Percentiles rank a stretch among this genome's conserved stretches.
Conservation (phyloP, 2,329 filamentous ascomycete species). For the Ceratocystis smalleyi region DNA sequence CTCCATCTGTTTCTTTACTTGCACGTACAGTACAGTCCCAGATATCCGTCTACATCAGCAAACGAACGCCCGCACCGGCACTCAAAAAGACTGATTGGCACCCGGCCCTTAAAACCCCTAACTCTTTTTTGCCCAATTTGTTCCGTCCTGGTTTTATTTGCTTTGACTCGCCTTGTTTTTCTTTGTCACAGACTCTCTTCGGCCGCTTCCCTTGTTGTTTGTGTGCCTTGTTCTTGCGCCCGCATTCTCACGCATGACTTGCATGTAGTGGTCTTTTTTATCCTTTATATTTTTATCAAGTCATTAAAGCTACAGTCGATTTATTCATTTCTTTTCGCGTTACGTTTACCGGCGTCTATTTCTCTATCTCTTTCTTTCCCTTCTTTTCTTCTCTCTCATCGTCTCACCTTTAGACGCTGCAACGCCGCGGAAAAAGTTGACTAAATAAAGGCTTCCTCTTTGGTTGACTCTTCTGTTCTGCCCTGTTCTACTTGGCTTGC, state of each 20-base stretch:
- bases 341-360: background rate
- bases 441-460: too few relatives aligned
- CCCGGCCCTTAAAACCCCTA: background rate
- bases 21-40: background rate
- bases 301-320: background rate
- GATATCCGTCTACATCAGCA: background rate
- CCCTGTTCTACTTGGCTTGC: too few relatives aligned
- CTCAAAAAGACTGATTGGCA: background rate
- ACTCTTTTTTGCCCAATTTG: too few relatives aligned
- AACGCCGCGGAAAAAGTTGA: too few relatives aligned
- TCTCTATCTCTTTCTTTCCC: background rate
- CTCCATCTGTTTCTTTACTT: background rate
- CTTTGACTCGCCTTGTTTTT: too few relatives aligned
- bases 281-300: background rate
- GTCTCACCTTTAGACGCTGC: too few relatives aligned
- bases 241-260: background rate
- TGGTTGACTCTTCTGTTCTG: background rate
- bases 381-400: background rate
- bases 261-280: background rate
- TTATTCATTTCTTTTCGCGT: background rate
- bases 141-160: too few relatives aligned
- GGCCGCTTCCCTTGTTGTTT: background rate
- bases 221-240: constrained; percentile 9
- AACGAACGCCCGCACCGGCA: background rate
- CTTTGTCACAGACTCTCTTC: too few relatives aligned